phyloP scores from a whole-genome alignment of 306 rosid species.

The Quercus cerris region DNA sequence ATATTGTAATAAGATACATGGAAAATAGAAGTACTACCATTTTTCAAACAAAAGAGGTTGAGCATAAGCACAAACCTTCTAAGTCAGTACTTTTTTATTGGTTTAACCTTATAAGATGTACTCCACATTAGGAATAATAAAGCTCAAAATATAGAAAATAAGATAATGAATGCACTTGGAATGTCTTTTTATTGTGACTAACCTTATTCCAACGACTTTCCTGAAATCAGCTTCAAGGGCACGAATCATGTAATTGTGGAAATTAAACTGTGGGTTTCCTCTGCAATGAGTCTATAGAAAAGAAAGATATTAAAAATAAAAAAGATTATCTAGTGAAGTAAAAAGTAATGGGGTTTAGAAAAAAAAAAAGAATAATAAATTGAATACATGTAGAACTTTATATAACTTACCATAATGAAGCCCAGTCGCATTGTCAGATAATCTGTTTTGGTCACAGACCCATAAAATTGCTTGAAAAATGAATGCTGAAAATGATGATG shows the following conservation, averaged over 20 bases:
- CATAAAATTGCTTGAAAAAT: constrained; percentile 35
- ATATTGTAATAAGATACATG: background rate
- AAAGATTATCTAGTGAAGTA: background rate
- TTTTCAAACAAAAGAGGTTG: too few species aligned
- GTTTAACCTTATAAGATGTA: background rate
- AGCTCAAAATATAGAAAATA: background rate
- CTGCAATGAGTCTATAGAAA: constrained; percentile 27
- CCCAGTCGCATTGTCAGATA: constrained; percentile 31
- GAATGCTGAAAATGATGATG: constrained; percentile 14
- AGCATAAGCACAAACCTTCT: too few species aligned
- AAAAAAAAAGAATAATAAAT: too few species aligned
- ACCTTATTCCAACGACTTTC: constrained; percentile 42
- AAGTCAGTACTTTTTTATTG: too few species aligned
- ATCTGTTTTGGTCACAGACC: constrained; percentile 34
- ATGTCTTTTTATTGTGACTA: background rate
- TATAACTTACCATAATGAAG: constrained; percentile 25
- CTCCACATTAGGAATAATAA: background rate
- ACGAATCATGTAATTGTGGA: constrained; percentile 39
- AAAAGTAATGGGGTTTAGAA: background rate
- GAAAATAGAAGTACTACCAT: background rate
- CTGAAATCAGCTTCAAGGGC: constrained; percentile 33
- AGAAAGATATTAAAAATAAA: background rate
- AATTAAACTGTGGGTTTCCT: constrained; percentile 29
- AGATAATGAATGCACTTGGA: background rate
- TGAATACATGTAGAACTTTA: background rate